Evolutionary conservation across 2,329 filamentous ascomycete species (phyloP), one percentile per base, ranked within the genome.

Genomic region (Trichoderma endophyticum): DNA sequence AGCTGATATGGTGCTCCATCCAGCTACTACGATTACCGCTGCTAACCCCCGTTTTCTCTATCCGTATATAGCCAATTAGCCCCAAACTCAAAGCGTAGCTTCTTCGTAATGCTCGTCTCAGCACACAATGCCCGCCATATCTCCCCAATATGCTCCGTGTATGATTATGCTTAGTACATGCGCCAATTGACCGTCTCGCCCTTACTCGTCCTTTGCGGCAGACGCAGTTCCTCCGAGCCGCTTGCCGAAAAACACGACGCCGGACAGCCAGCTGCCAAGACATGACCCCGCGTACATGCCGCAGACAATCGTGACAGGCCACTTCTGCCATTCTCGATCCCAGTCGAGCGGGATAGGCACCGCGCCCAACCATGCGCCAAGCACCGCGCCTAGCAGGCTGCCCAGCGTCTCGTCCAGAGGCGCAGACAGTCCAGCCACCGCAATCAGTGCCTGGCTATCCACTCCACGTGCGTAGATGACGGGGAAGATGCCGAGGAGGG

Each of bases 251-350:
- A 83, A 81, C 72, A 87, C 64, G 1, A 82, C 83, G 3, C 87
- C 87, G 0, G 91, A 90, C 21, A 90, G 75, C 70, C 89, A 77
- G 79, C 92, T 91, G 1, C 94, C 94, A 14, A 93, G 75, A 1
- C 89, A 85, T 81, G 93, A 94, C 1, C 96, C 96, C 6, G 89
- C 82, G 81, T 97, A 98, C 21, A 92, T 86, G 3, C 96, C 96
- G 2, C 89, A 90, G 5, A 98, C 83, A 72, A 99, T 92, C 0
- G 96, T 99, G 62, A 98, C 91, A 0, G 96, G 96, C 93, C 95
- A 99, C 81, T 92, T 93, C 88, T 99, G 96, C 96, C 96, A 99
- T 77, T 97, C 94, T n/a, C 96, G 90, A 81, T 99, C 96, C 95
- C 95, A 98, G 81, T 99, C 96, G 75, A 99, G 84, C 2, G 96